Conservation (phyloP, 2,329 filamentous ascomycete genomes). For the Niveomyces coronatus region DNA sequence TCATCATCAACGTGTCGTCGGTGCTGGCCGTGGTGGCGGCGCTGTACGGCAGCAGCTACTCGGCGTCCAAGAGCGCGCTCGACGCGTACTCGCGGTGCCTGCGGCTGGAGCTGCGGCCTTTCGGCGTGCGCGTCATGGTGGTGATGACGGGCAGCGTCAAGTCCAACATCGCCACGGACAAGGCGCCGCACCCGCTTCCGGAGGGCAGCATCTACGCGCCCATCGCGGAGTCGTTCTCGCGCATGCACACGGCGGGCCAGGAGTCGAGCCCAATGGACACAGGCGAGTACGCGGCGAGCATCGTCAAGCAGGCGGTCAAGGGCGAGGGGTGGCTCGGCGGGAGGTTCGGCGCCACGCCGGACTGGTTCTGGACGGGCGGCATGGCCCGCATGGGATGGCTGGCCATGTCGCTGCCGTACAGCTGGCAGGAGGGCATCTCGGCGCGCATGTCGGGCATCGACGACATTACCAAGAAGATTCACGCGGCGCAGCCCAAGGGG, state of each 20-base stretch:
- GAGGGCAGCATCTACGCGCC: constrained; percentile 36
- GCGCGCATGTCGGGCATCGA: constrained; percentile 7
- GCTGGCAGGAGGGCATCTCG: constrained; percentile 2
- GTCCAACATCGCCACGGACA: background rate
- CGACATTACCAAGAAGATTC: constrained; percentile 2
- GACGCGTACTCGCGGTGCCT: background rate
- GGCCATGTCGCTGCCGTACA: constrained; percentile 2
- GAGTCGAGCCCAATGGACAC: constrained; percentile 25
- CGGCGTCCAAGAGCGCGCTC: background rate
- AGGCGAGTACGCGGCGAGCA: background rate
- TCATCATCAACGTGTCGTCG: background rate
- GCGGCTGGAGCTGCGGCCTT: background rate
- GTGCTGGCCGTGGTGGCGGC: background rate
- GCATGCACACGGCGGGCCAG: constrained; percentile 38
- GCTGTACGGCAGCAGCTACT: background rate
- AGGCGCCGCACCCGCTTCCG: constrained; percentile 31
- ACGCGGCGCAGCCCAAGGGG: background rate
- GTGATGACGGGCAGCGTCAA: background rate
- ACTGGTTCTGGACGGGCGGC: background rate
- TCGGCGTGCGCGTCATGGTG: background rate
- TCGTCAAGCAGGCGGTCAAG: background rate
- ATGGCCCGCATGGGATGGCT: constrained; percentile 1
- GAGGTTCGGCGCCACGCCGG: background rate
- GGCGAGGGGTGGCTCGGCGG: background rate
- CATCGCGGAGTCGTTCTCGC: too few species aligned